These are phyloP conservation scores for Terana coerulea DNA, from an alignment of 768 basidiomycete genomes.

Conservation along the genomic window DNA sequence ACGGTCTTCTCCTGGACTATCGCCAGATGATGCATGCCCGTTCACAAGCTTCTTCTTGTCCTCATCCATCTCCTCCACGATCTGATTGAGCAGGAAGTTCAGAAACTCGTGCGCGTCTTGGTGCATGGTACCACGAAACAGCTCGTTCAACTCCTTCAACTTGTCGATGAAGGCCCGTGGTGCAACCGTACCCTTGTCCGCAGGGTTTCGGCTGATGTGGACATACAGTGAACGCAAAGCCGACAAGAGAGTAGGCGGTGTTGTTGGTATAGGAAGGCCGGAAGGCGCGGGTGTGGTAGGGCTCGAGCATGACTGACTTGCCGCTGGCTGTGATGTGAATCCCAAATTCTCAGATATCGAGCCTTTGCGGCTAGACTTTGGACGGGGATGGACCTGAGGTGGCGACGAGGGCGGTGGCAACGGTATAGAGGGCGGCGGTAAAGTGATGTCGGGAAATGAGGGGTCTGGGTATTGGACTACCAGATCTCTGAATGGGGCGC, in stretches of 20 bases:
- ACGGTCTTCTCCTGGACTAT: slow-evolving; percentile 54
- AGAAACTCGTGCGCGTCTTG: slow-evolving; percentile 99
- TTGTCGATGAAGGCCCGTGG: slow-evolving; percentile 93
- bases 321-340: slow-evolving; percentile 24
- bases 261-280: slow-evolving; percentile 45
- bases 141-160: slow-evolving; percentile 87
- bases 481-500: slow-evolving; percentile 88
- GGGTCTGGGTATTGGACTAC: slow-evolving; percentile 66
- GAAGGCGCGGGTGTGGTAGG: slow-evolving; percentile 29
- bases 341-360: slow-evolving; percentile 35
- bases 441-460: slow-evolving; percentile 37
- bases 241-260: slow-evolving; percentile 79
- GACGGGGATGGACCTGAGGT: slow-evolving; percentile 38
- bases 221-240: slow-evolving; percentile 89
- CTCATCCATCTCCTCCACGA: slow-evolving; percentile 89
- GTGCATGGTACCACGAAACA: slow-evolving; percentile 88
- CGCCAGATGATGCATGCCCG: slow-evolving; percentile 9
- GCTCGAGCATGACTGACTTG: slow-evolving; percentile 21
- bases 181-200: slow-evolving; percentile 79
- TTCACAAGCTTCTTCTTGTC: slow-evolving; percentile 39
- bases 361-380: slow-evolving; percentile 54
- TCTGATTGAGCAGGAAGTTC: slow-evolving; percentile 88
- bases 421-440: slow-evolving; percentile 19
- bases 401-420: slow-evolving; percentile 20
- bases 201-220: slow-evolving; percentile 74